Evolutionary conservation across 108 stramenopile genomes (phyloP).

Genomic region (Conticribra guillardii): DNA sequence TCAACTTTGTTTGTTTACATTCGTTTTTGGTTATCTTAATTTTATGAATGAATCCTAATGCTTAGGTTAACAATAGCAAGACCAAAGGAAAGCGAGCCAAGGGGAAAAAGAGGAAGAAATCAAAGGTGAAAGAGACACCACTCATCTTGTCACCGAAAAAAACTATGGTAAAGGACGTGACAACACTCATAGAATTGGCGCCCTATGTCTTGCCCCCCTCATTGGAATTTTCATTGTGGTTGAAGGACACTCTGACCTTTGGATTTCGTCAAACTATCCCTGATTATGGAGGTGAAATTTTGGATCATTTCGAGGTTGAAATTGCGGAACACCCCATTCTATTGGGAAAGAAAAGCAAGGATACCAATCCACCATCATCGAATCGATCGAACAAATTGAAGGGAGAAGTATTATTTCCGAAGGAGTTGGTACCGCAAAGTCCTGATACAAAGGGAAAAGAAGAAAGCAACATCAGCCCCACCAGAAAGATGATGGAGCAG

Average conservation of each 20-base stretch:
- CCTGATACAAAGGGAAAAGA: not conserved
- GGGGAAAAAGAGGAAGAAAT: not conserved
- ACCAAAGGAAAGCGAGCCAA: conserved; percentile 9
- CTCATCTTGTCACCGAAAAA: conserved; percentile 5
- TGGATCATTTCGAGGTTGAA: conserved; percentile 53
- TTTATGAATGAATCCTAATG: not conserved
- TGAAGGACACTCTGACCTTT: conserved; percentile 39
- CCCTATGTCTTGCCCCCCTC: conserved; percentile 46
- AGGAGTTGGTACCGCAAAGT: not conserved
- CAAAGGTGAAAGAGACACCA: not conserved
- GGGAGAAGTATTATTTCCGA: conserved; percentile 8
- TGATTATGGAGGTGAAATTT: conserved; percentile 43
- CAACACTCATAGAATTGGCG: conserved; percentile 19
- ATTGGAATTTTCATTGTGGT: conserved; percentile 39
- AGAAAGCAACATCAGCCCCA: conserved; percentile 7
- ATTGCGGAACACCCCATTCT: conserved; percentile 15
- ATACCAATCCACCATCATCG: no score
- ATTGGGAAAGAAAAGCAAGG: conserved; percentile 6
- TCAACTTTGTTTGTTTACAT: no score
- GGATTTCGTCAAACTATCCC: conserved; percentile 42
- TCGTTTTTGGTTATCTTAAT: not conserved
- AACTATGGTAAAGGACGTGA: conserved; percentile 34
- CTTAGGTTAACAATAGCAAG: not conserved
- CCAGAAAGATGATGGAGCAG: conserved; percentile 14
- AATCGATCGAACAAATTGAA: no score